Evolutionary conservation across 2,329 filamentous ascomycete species (phyloP).

Genomic region (Cladosporium austrohemisphaericum): DNA sequence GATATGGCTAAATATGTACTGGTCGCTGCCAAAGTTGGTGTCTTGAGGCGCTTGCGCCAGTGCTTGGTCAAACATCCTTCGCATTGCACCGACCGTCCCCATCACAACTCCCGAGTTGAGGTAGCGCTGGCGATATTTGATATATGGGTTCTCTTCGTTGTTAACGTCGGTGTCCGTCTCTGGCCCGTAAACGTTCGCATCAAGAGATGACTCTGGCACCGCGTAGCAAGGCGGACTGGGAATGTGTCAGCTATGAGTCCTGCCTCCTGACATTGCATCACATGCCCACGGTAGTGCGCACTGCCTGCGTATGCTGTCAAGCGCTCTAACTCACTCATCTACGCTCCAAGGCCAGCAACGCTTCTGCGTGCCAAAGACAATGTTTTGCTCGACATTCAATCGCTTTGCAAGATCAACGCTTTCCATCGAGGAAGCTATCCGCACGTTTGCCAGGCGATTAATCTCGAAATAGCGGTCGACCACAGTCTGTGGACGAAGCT

Average conservation of each 20-base stretch:
- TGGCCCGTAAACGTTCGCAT: constrained; percentile 47
- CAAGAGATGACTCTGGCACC: constrained; percentile 50
- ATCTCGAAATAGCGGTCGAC: constrained; percentile 59
- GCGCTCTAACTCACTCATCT: constrained; percentile 30
- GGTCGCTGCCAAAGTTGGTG: constrained; percentile 32
- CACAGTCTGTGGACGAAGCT: constrained; percentile 60
- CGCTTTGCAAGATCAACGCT: not conserved
- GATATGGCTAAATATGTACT: constrained; percentile 34
- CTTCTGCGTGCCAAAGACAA: constrained; percentile 56
- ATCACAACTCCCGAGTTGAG: constrained; percentile 25
- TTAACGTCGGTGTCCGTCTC: constrained; percentile 47
- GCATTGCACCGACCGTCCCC: constrained; percentile 26
- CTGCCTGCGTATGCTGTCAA: too few relatives aligned
- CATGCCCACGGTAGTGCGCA: too few relatives aligned
- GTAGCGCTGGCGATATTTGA: constrained; percentile 44
- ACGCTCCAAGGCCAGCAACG: constrained; percentile 44
- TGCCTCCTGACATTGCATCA: too few relatives aligned
- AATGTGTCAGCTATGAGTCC: not conserved
- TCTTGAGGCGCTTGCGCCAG: constrained; percentile 29
- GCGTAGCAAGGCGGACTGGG: constrained; percentile 46
- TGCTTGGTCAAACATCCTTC: constrained; percentile 29
- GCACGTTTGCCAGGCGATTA: constrained; percentile 40
- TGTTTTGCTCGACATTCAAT: constrained; percentile 47
- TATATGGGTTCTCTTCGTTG: constrained; percentile 32
- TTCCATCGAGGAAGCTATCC: constrained; percentile 36